Base-by-base conservation (phyloP, 2,329 filamentous ascomycete genomes). In the Nothopassalora personata region DNA sequence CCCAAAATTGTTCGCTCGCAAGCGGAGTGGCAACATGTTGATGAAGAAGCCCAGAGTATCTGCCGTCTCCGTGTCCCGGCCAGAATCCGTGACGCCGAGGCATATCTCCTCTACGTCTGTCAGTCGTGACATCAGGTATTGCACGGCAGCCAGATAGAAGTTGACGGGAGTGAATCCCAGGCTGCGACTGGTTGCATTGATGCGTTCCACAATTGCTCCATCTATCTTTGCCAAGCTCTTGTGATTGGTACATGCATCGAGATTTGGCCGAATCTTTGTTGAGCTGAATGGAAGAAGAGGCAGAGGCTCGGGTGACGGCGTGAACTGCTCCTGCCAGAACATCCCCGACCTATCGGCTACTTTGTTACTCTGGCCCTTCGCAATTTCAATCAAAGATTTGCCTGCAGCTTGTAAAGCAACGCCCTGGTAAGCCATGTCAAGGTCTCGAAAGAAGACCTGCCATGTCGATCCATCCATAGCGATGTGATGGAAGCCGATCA, bases 31-130 rank as follows among this genome's bases (percentile, higher is more conserved):
- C 0, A 80, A 64, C 3, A 78, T 43, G 53, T 79, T 76, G 7
- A 77, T 53, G 59, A 74, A 76, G 53, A 72, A 63, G 1, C 77
- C 77, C 34, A 79, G 66, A 19, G 58, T 74, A 2, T 66, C 52
- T 6, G 58, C 39, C 1, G 69, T 39, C 5, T 62, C 56, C 4
- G 56, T 46, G 48, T 76, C 72, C 9, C 77, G 70, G 34, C 68
- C 70, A 0, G 71, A 73, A 59, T 79, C 75, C 1, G 72, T 72
- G 15, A 79, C 67, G n/a, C 76, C 77, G 52, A 79, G 75, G 52
- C 64, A 72, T 8, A 79, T 18, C 18, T 78, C 72, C 0, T 71
- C 63, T 0, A 52, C 57, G 1, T 68, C 64, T 0, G 65, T 28
- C 11, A 71, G 62, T 3, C 67, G 65, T 28, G 59, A 61, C 0